A percentile compares a stretch with the other conserved stretches of the same genome.
phyloP scores from a whole-genome alignment of 2,329 filamentous ascomycete species.

The Zymoseptoria brevis region DNA sequence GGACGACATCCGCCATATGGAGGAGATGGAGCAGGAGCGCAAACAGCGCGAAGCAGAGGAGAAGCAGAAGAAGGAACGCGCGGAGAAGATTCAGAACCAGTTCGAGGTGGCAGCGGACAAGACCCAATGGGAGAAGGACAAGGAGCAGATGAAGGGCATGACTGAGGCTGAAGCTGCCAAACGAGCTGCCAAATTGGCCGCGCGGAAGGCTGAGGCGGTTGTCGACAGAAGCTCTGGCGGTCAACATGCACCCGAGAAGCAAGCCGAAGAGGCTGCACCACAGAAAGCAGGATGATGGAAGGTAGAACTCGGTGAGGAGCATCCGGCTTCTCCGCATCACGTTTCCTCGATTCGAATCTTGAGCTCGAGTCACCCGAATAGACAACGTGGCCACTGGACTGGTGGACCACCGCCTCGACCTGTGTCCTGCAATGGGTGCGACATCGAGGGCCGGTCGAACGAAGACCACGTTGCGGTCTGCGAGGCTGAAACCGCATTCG shows the following conservation, averaged over 20 bases:
- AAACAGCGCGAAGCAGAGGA: constrained; percentile 74
- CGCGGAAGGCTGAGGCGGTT: not conserved
- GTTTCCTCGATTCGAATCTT: not conserved
- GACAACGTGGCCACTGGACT: no score
- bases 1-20: constrained; percentile 96
- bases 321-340: not conserved
- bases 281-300: not conserved
- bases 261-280: not conserved
- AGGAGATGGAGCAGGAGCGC: constrained; percentile 90
- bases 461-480: not conserved
- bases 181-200: constrained; percentile 14
- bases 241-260: not conserved
- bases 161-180: constrained; percentile 46
- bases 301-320: not conserved
- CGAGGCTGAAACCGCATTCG: not conserved
- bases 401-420: not conserved
- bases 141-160: constrained; percentile 65
- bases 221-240: no score
- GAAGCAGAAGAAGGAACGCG: constrained; percentile 60
- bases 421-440: not conserved
- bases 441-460: not conserved
- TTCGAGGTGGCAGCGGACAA: constrained; percentile 66
- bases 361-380: no score
- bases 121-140: constrained; percentile 84
- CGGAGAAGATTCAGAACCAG: constrained; percentile 70